A percentile compares a stretch with the other conserved stretches of the same genome.
phyloP scores from a whole-genome alignment of 306 rosid genomes.

The Quillaja saponaria region DNA sequence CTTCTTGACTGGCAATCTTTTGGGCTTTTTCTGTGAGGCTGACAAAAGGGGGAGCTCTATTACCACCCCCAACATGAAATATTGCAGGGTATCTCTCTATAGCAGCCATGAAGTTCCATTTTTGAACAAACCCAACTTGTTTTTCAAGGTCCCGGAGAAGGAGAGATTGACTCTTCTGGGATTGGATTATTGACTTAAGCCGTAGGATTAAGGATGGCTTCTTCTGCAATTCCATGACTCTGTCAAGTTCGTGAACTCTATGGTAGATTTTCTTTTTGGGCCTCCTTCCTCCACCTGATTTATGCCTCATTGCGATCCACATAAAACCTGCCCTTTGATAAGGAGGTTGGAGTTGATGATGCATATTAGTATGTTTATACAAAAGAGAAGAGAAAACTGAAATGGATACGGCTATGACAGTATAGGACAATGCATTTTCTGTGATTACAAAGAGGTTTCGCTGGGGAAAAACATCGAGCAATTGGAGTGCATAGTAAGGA shows the following conservation, averaged over 20 bases:
- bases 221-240: constrained; percentile 73
- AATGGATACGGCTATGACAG: too few relatives aligned
- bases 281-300: constrained; percentile 70
- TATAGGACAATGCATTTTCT: too few relatives aligned
- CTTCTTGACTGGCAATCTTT: constrained; percentile 54
- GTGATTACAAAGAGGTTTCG: too few relatives aligned
- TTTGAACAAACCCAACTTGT: constrained; percentile 78
- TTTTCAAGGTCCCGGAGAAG: constrained; percentile 76
- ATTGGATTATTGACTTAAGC: constrained; percentile 67
- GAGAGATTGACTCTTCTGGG: constrained; percentile 40
- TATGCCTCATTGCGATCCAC: constrained; percentile 40
- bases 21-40: constrained; percentile 57
- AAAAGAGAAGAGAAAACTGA: too few relatives aligned
- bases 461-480: too few relatives aligned
- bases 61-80: constrained; percentile 58
- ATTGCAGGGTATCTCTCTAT: constrained; percentile 66
- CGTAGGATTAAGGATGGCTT: constrained; percentile 66
- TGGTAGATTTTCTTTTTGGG: constrained; percentile 76
- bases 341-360: too few relatives aligned
- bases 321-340: constrained; percentile 11
- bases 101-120: constrained; percentile 85
- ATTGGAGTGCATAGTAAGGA: too few relatives aligned
- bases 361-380: too few relatives aligned
- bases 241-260: constrained; percentile 67
- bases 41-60: constrained; percentile 54